phyloP scores from a whole-genome alignment of 2,329 filamentous ascomycete genomes.

The Colletotrichum paranaense region DNA sequence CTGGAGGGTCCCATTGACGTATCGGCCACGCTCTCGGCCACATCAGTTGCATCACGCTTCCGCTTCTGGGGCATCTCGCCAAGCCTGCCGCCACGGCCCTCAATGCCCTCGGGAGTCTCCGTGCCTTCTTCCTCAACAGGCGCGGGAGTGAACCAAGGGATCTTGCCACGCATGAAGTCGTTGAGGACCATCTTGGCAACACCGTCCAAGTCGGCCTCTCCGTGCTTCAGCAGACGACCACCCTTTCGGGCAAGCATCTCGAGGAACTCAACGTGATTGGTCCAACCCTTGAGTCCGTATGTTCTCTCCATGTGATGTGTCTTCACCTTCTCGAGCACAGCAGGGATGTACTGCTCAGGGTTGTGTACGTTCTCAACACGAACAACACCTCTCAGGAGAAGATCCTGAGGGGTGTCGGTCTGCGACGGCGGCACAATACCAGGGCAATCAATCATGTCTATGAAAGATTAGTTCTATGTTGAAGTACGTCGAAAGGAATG shows the following conservation, averaged over 20 bases:
- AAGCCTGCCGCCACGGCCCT: constrained; percentile 80
- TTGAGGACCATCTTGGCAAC: constrained; percentile 98
- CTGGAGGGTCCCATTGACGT: constrained; percentile 43
- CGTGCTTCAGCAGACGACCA: constrained; percentile 87
- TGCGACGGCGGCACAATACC: constrained; percentile 93
- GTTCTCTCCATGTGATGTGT: constrained; percentile 90
- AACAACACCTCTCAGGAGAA: constrained; percentile 90
- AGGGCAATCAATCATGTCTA: constrained; percentile 90
- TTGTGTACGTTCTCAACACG: constrained; percentile 94
- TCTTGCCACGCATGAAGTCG: constrained; percentile 93
- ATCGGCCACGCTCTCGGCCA: constrained; percentile 55
- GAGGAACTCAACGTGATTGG: constrained; percentile 82
- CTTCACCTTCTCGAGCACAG: constrained; percentile 82
- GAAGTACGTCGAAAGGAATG: too few relatives aligned
- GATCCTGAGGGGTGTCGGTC: constrained; percentile 85
- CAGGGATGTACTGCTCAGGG: constrained; percentile 93
- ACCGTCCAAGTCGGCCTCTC: constrained; percentile 94
- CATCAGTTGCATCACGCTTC: constrained; percentile 66
- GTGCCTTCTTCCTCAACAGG: constrained; percentile 68
- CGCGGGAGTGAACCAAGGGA: constrained; percentile 94
- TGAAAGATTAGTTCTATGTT: not conserved
- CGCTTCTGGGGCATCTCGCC: constrained; percentile 92
- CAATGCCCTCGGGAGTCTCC: constrained; percentile 62
- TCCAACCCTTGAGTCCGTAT: constrained; percentile 87
- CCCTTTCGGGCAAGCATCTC: constrained; percentile 89